phyloP scores from a whole-genome alignment of 208 protist genomes.

The Acanthamoeba castellanii region DNA sequence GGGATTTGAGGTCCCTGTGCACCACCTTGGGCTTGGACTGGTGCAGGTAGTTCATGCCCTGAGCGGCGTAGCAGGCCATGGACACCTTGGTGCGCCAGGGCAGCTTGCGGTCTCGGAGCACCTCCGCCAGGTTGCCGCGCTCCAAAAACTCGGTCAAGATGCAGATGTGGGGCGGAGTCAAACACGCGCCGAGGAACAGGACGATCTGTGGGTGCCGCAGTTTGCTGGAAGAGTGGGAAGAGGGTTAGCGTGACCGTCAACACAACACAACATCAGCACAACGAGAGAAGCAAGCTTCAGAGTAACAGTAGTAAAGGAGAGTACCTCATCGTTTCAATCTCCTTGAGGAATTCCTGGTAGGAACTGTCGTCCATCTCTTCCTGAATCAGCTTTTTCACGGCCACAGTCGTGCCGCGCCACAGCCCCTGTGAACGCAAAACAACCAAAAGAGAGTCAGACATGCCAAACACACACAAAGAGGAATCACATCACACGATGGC shows the following conservation, averaged over 20 bases:
- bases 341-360: slow-evolving; percentile 71
- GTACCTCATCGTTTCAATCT: slow-evolving; percentile 72
- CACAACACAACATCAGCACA: not conserved
- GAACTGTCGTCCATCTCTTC: slow-evolving; percentile 67
- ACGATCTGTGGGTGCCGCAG: slow-evolving; percentile 69
- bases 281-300: not conserved
- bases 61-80: slow-evolving; percentile 64
- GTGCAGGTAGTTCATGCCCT: slow-evolving; percentile 73
- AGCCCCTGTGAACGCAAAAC: not conserved
- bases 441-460: not conserved
- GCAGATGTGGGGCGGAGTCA: slow-evolving; percentile 68
- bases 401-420: slow-evolving; percentile 68
- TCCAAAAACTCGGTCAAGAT: slow-evolving; percentile 72
- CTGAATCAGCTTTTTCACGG: slow-evolving; percentile 67
- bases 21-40: slow-evolving; percentile 74
- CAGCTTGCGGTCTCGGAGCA: slow-evolving; percentile 53
- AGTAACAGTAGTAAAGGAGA: not conserved
- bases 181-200: slow-evolving; percentile 53
- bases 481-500: too few relatives aligned
- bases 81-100: slow-evolving; percentile 62
- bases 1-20: slow-evolving; percentile 63
- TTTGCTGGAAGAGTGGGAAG: slow-evolving; percentile 26
- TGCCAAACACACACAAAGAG: not conserved
- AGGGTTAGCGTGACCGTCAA: not conserved
- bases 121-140: slow-evolving; percentile 61